A percentile compares a stretch with the other conserved stretches of the same genome.
phyloP scores from a whole-genome alignment of 768 basidiomycete genomes.

The Scleroderma bovista region DNA sequence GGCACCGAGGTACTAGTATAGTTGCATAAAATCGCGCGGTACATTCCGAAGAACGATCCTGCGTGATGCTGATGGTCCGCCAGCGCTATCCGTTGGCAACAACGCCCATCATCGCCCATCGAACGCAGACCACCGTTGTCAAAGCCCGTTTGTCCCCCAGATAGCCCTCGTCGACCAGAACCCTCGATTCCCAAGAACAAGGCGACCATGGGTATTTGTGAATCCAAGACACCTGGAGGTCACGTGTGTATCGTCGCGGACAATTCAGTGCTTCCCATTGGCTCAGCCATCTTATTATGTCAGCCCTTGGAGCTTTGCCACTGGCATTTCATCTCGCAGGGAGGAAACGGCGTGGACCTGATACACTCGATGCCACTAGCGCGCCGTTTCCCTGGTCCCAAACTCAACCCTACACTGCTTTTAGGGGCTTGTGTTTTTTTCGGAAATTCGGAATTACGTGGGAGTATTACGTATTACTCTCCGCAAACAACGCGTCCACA shows the following conservation, averaged over 20 bases:
- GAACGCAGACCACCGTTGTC: neutral
- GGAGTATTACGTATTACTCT: conserved; percentile 1
- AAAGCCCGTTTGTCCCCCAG: neutral
- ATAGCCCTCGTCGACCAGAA: too few species aligned
- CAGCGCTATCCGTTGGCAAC: neutral
- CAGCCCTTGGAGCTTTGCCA: neutral
- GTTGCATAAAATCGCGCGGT: conserved; percentile 23
- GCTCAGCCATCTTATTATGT: neutral
- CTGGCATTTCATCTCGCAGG: too few species aligned
- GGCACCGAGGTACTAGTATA: conserved; percentile 11
- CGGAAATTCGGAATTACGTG: conserved; percentile 7
- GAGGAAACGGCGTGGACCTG: neutral
- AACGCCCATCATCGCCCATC: neutral
- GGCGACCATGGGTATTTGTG: neutral
- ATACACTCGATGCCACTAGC: too few species aligned
- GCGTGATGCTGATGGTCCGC: too few species aligned
- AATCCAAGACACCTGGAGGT: neutral
- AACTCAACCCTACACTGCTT: neutral
- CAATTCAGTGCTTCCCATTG: neutral
- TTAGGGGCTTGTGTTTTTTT: neutral
- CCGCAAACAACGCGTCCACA: conserved; percentile 19
- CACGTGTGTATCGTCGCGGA: neutral
- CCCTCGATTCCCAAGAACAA: neutral
- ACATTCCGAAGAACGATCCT: conserved; percentile 25
- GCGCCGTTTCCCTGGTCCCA: neutral